Base-by-base conservation (phyloP, 768 basidiomycete species). In the Ramaria rubella region DNA sequence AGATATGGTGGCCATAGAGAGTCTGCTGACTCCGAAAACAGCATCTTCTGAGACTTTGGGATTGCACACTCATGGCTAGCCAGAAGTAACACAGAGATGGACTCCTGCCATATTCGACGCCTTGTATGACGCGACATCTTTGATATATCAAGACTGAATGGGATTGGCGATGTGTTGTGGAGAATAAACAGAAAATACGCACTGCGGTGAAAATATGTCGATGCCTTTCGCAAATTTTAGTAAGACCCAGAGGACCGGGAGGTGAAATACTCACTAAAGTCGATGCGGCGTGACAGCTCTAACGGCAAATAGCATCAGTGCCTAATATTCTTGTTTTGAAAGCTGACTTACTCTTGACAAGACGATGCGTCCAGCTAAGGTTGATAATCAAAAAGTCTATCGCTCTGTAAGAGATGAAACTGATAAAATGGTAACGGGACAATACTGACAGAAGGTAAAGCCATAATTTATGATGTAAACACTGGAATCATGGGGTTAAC, bases 171-270 rank as follows among this genome's bases (percentile, higher is more conserved):
- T 14, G 7, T 7, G n/a, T 19, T 42, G 40, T 5, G 40, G 7
- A 12, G n/a, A 42, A 19, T 21, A 8, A 21, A 42, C 17, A 19
- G 40, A 12, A 30, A 48, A 48, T 26, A 48, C 46, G 46, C 7
- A 82, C 86, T 79, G 75, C 21, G 89, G 89, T 15, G 87, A 89
- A 66, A 90, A 90, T 49, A 90, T 78, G 65, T 91, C 89, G 59
- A 90, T 78, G 67, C 86, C 86, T 88, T 31, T 40, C 26, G 9
- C 30, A 51, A 21, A 50, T 52, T 9, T 30, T 50, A 38, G 19
- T 46, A 19, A 29, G 9, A 8, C 11, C 24, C 24, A 40, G 19
- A 23, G 34, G 33, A 33, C 26, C 53, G 30, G 51, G 7, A 24
- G 9, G 14, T 34, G 23, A 8, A 9, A 52, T 1, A 75, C 83